These are phyloP conservation scores for Sequoia sempervirens DNA, from an alignment of 75 land plant genomes.

Conservation along the genomic window DNA sequence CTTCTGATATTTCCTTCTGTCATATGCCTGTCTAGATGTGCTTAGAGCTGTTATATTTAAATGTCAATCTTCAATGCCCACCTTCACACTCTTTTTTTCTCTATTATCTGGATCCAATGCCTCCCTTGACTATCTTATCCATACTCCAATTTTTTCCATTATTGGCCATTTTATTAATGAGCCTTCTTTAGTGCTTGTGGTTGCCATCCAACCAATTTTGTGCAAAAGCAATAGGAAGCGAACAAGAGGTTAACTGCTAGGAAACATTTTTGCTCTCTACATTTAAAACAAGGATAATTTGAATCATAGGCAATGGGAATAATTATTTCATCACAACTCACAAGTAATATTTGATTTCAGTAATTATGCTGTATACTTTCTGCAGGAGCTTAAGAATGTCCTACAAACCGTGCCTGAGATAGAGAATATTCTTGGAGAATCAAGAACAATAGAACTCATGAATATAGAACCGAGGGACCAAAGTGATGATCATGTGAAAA, in stretches of 20 bases:
- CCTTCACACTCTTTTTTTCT: neutral
- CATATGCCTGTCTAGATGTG: neutral
- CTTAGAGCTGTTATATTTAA: neutral
- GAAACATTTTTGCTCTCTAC: conserved; percentile 1
- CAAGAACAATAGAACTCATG: conserved; percentile 20
- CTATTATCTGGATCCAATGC: neutral
- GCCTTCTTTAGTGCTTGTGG: neutral
- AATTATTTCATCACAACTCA: neutral
- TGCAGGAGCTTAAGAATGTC: conserved; percentile 75
- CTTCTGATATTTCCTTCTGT: neutral
- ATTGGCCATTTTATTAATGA: neutral
- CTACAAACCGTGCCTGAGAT: conserved; percentile 75
- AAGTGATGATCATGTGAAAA: conserved; percentile 29
- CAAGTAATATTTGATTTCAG: neutral
- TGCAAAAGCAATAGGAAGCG: neutral
- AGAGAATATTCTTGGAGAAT: conserved; percentile 46
- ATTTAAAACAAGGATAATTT: neutral
- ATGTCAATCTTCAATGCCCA: neutral
- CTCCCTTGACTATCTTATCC: neutral
- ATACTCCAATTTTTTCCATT: neutral
- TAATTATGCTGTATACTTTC: neutral
- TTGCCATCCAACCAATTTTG: neutral
- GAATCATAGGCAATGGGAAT: neutral
- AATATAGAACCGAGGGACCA: conserved; percentile 15
- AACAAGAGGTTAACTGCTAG: neutral